phyloP scores from a whole-genome alignment of 768 basidiomycete species.

The Suillus subalutaceus region DNA sequence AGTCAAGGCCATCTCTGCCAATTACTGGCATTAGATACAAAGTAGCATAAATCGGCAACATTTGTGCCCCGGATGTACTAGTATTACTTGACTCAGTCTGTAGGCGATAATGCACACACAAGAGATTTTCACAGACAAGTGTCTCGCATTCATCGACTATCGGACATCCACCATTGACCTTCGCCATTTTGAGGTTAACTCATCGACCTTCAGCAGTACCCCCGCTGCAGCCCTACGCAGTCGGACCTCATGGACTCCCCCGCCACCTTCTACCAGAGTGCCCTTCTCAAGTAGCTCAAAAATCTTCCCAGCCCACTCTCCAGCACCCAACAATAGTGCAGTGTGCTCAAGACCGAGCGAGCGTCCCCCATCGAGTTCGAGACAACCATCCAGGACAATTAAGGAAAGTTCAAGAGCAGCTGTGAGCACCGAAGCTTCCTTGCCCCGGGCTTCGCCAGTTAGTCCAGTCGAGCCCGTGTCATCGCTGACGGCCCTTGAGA shows the following conservation, averaged over 20 bases:
- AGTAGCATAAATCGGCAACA: neutral
- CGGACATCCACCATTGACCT: slow-evolving; percentile 58
- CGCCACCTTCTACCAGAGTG: slow-evolving; percentile 57
- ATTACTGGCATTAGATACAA: slow-evolving; percentile 32
- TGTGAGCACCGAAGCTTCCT: slow-evolving; percentile 75
- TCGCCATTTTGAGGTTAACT: slow-evolving; percentile 67
- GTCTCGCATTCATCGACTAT: slow-evolving; percentile 11
- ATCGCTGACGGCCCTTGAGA: slow-evolving; percentile 45
- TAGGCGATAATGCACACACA: neutral
- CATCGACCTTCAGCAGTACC: slow-evolving; percentile 79
- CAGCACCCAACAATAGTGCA: slow-evolving; percentile 63
- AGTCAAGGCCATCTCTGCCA: slow-evolving; percentile 43
- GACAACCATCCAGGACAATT: slow-evolving; percentile 70
- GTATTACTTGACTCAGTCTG: neutral
- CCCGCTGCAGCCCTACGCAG: slow-evolving; percentile 76
- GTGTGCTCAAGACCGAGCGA: slow-evolving; percentile 78
- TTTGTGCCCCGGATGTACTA: neutral
- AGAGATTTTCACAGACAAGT: neutral
- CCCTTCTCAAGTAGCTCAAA: slow-evolving; percentile 71
- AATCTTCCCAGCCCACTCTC: slow-evolving; percentile 80
- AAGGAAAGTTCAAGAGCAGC: slow-evolving; percentile 79
- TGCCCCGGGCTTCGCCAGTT: slow-evolving; percentile 32
- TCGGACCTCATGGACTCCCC: slow-evolving; percentile 64
- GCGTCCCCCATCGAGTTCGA: slow-evolving; percentile 78
- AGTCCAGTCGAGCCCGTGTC: slow-evolving; percentile 33